Percentiles rank a stretch among this genome's conserved stretches.
Evolutionary conservation across 2,329 filamentous ascomycete species (phyloP).

Genomic region (Ceratocystis destructans): DNA sequence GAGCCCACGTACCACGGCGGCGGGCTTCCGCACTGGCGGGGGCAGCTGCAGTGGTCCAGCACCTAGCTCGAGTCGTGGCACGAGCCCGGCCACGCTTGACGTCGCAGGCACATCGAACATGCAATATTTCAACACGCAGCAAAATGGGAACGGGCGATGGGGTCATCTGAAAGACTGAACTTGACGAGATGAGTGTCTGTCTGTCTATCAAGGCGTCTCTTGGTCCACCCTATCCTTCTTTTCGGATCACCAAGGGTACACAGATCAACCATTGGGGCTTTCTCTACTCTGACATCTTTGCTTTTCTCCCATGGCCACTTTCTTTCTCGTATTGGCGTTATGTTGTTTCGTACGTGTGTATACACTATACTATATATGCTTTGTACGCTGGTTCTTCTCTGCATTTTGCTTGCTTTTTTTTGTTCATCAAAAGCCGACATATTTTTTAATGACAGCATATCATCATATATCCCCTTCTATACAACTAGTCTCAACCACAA

Average conservation of each 20-base stretch:
- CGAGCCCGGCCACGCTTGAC: conserved; percentile 34
- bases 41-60: conserved; percentile 14
- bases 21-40: no score
- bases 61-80: conserved; percentile 35
- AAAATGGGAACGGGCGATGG: conserved; percentile 30
- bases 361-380: no score
- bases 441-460: not conserved
- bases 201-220: not conserved
- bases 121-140: conserved; percentile 29
- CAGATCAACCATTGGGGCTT: not conserved
- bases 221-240: not conserved
- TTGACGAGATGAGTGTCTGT: not conserved
- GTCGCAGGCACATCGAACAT: conserved; percentile 25
- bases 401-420: not conserved
- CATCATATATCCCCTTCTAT: not conserved
- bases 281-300: not conserved
- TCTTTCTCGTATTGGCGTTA: conserved; percentile 2
- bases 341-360: not conserved
- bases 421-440: not conserved
- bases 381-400: not conserved
- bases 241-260: conserved; percentile 14
- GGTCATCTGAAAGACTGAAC: conserved; percentile 32
- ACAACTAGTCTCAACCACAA: not conserved
- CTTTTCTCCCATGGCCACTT: conserved; percentile 5
- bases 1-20: conserved; percentile 32